Percentiles rank a stretch among this genome's conserved stretches.
phyloP scores from a whole-genome alignment of 2,329 filamentous ascomycete species.

The Pseudogymnoascus verrucosus region DNA sequence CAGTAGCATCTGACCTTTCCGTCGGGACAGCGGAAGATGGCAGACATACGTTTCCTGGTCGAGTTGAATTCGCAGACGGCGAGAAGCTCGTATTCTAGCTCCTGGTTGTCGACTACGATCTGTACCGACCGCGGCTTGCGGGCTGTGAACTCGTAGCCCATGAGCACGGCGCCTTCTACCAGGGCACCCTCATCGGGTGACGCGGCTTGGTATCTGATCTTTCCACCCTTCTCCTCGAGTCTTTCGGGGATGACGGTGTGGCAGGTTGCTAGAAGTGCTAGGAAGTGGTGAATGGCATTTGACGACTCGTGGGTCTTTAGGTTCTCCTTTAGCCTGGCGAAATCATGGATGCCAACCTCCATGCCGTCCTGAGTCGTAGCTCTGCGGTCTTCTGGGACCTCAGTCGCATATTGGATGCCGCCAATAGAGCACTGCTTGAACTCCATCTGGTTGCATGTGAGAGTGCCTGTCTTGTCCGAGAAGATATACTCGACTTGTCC shows the following conservation, averaged over 20 bases:
- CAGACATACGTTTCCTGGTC: constrained; percentile 93
- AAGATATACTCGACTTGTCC: constrained; percentile 99
- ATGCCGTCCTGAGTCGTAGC: constrained; percentile 70
- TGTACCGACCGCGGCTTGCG: constrained; percentile 84
- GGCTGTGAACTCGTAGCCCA: constrained; percentile 87
- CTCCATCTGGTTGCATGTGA: constrained; percentile 99
- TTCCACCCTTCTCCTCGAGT: constrained; percentile 64
- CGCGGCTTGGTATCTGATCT: constrained; percentile 95
- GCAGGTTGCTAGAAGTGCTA: constrained; percentile 78
- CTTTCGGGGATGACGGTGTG: constrained; percentile 96
- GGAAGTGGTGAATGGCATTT: constrained; percentile 71
- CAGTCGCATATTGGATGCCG: constrained; percentile 88
- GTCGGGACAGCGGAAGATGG: constrained; percentile 92
- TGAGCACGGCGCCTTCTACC: constrained; percentile 75
- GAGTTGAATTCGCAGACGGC: constrained; percentile 99
- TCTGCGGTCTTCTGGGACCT: constrained; percentile 82
- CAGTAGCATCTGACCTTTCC: constrained; percentile 90
- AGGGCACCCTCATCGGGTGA: constrained; percentile 97
- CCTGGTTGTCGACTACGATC: constrained; percentile 64
- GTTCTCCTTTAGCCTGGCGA: constrained; percentile 55
- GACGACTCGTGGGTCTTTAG: constrained; percentile 47
- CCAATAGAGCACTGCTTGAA: constrained; percentile 92
- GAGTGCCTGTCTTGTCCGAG: constrained; percentile 92
- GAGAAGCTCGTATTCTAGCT: constrained; percentile 79
- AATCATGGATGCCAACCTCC: constrained; percentile 64